A percentile compares a stretch with the other conserved stretches of the same genome.
phyloP scores from a whole-genome alignment of 129 eudicot genomes.

The Helichrysum umbraculigerum region DNA sequence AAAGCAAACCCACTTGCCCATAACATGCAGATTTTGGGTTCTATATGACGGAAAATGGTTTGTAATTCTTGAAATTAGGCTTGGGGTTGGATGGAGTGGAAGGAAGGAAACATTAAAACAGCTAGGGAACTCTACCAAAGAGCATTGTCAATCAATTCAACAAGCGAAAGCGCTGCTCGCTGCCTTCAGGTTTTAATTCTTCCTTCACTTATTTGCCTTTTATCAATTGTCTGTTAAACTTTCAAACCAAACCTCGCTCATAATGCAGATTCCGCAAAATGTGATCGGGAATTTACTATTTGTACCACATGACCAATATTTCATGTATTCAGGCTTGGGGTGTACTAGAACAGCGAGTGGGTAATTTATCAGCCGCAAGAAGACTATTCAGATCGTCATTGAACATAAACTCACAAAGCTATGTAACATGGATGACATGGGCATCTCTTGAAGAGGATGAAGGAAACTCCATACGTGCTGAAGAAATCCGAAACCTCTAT shows the following conservation, averaged over 20 bases:
- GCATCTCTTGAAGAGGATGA: conserved; percentile 90
- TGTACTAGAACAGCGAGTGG: conserved; percentile 84
- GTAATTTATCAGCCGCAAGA: conserved; percentile 88
- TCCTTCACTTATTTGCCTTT: not conserved
- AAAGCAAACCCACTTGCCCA: not conserved
- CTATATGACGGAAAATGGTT: not conserved
- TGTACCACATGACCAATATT: not conserved
- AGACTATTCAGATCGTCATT: conserved; percentile 89
- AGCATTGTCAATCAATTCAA: conserved; percentile 68
- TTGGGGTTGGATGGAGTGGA: conserved; percentile 99
- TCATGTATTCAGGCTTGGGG: conserved; percentile 83
- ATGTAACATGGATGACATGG: conserved; percentile 98
- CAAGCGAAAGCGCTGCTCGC: conserved; percentile 87
- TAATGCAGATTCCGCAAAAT: not conserved
- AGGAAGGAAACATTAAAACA: conserved; percentile 78
- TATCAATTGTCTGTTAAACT: not conserved
- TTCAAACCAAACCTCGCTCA: not conserved
- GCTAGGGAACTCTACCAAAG: conserved; percentile 82
- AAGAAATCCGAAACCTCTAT: conserved; percentile 89
- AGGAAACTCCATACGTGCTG: conserved; percentile 93
- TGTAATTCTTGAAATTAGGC: conserved; percentile 53
- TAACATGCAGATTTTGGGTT: not conserved
- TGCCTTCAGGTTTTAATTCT: conserved; percentile 73
- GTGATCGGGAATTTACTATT: not conserved
- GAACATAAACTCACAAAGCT: conserved; percentile 87